Evolutionary conservation across 163 green algal species (phyloP).

Genomic region (Chlamydomonas reinhardtii): DNA sequence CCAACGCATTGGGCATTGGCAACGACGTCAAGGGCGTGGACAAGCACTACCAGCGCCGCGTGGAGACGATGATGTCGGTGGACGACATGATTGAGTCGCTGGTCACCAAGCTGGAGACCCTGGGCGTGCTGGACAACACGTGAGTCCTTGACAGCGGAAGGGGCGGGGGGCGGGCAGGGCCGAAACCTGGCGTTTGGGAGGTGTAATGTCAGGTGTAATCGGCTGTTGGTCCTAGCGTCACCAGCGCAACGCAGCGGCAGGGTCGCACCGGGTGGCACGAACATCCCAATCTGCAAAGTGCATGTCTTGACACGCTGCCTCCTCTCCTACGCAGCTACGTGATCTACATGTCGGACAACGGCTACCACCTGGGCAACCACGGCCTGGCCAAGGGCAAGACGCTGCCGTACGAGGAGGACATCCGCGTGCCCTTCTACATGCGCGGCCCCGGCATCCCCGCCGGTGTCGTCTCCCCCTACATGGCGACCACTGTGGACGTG

Average conservation of each 20-base stretch:
- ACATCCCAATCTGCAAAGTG: too few species aligned
- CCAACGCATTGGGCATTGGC: constrained; percentile 25
- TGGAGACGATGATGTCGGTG: constrained; percentile 45
- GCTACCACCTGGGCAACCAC: constrained; percentile 52
- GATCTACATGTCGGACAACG: constrained; percentile 61
- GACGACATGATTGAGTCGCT: constrained; percentile 52
- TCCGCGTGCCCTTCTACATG: constrained; percentile 62
- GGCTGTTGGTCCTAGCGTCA: too few species aligned
- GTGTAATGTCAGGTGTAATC: too few species aligned
- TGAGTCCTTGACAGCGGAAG: too few species aligned
- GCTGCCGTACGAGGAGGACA: constrained; percentile 58
- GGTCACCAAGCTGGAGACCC: constrained; percentile 27
- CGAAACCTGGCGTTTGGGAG: too few species aligned
- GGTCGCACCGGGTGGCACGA: too few species aligned
- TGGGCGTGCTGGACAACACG: constrained; percentile 55
- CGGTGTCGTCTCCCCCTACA: constrained; percentile 28
- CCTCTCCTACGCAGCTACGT: constrained; percentile 55
- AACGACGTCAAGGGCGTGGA: constrained; percentile 6
- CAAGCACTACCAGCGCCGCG: constrained; percentile 35
- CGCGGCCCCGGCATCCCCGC: constrained; percentile 50
- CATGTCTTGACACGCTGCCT: too few species aligned
- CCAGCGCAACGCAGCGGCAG: too few species aligned
- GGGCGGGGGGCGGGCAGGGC: too few species aligned
- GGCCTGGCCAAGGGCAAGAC: constrained; percentile 51
- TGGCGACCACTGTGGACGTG: constrained; percentile 55